These are phyloP conservation scores for Aaosphaeria pasadenensis DNA, from an alignment of 2,329 filamentous ascomycete genomes.

Conservation along the genomic window DNA sequence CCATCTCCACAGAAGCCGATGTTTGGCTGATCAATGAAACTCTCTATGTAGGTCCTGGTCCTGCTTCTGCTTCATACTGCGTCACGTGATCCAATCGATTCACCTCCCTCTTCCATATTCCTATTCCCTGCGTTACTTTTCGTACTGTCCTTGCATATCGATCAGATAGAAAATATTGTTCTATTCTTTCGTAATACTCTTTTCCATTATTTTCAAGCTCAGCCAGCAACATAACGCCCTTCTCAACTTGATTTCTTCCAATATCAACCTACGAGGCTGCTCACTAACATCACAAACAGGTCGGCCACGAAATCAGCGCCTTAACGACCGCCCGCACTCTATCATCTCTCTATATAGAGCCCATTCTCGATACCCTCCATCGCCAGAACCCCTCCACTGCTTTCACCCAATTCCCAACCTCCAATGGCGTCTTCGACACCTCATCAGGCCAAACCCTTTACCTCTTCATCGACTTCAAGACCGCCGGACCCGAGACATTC, in stretches of 20 bases:
- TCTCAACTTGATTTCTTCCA: not conserved
- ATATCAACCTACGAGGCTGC: not conserved
- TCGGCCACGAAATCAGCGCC: conserved; percentile 55
- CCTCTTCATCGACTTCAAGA: conserved; percentile 64
- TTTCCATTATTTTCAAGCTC: not conserved
- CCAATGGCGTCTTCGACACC: conserved; percentile 62
- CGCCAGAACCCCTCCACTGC: conserved; percentile 54
- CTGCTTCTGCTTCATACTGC: not conserved
- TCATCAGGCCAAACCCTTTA: conserved; percentile 56
- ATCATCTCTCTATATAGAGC: conserved; percentile 57
- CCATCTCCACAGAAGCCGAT: conserved; percentile 58
- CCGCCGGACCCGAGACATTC: conserved; percentile 54
- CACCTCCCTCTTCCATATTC: too few relatives aligned
- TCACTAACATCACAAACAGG: conserved; percentile 29
- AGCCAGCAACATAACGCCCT: not conserved
- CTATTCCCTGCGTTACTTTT: too few relatives aligned
- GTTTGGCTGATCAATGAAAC: conserved; percentile 58
- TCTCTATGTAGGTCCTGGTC: conserved; percentile 45
- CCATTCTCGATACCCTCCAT: conserved; percentile 55
- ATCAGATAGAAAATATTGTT: too few relatives aligned
- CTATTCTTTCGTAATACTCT: not conserved
- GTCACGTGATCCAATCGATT: not conserved
- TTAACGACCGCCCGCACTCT: conserved; percentile 54
- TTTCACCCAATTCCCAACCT: conserved; percentile 47
- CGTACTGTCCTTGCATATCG: too few relatives aligned